Evolutionary conservation across 306 rosid species (phyloP), one percentile per base, ranked within the genome.

Genomic region (Rubus idaeus): DNA sequence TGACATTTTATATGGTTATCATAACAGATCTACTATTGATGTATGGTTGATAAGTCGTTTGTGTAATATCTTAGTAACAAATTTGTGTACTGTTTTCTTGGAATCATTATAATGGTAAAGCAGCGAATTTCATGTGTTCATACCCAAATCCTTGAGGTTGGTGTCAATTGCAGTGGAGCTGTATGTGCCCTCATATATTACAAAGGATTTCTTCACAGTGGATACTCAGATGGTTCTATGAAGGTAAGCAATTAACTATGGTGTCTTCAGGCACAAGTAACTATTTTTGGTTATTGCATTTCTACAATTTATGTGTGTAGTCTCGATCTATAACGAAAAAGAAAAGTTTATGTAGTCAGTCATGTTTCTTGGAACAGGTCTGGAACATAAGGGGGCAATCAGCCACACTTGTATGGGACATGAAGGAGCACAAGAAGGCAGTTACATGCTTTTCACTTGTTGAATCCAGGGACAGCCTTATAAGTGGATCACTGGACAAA

Each of bases 81-180:
- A 42, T 73, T 57, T 61, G 35, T 53, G 12, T 13, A 11, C 20
- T 78, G 74, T 35, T 49, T 84, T 52, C 42, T 63, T 57, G 74
- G 84, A 78, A 83, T 83, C 74, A 70, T 83, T 45, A 47, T 77
- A 86, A 77, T 74, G 77, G 79, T 85, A 83, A 85, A 85, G 82
- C 97, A 91, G 97, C 86, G 94, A 83, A 91, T 91, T 79, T 91
- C 97, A 8, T 91, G 94, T 35, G 97, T 89, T 73, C 97, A 91
- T 79, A 85, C 97, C 0, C 97, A 91, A 89, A 85, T 89, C 78
- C 84, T 91, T 21, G 97, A 91, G 89, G 85, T 81, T 21, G 91
- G 92, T 75, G 81, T 82, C 70, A 81, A 71, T 81, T 60, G 74
- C 61, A 77, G 85, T 84, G 77, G 84, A 61, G 84, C 92, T 68